These are phyloP conservation scores for Tulasnella sp. DNA, from an alignment of 768 basidiomycete species.

Conservation along the genomic window DNA sequence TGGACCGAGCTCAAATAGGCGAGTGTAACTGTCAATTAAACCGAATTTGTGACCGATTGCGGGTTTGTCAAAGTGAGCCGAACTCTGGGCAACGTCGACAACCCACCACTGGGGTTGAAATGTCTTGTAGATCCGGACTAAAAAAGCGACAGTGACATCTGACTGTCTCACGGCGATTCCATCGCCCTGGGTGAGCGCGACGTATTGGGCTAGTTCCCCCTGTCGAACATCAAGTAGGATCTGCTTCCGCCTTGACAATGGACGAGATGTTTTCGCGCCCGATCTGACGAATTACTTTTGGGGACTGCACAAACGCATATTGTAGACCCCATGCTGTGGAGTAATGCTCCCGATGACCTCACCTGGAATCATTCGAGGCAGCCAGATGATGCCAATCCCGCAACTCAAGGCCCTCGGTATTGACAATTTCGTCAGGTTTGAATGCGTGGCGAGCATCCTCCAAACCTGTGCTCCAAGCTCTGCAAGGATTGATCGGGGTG, in stretches of 20 bases:
- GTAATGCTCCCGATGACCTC: constrained; percentile 54
- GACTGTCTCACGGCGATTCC: constrained; percentile 76
- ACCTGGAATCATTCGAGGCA: constrained; percentile 82
- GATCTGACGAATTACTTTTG: too few relatives aligned
- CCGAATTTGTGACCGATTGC: constrained; percentile 85
- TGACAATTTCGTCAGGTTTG: constrained; percentile 89
- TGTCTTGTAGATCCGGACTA: constrained; percentile 60
- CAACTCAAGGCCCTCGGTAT: constrained; percentile 93
- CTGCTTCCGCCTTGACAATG: constrained; percentile 83
- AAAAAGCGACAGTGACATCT: constrained; percentile 74
- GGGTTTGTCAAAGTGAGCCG: constrained; percentile 83
- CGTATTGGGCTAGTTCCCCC: constrained; percentile 87
- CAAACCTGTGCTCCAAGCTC: constrained; percentile 68
- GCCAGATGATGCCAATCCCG: constrained; percentile 80
- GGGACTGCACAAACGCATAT: too few relatives aligned
- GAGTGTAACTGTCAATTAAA: constrained; percentile 91
- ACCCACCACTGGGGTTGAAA: neutral
- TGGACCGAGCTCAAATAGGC: constrained; percentile 38
- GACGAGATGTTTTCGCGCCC: constrained; percentile 41
- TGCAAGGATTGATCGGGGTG: constrained; percentile 68
- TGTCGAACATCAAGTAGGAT: constrained; percentile 87
- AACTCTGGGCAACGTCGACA: neutral
- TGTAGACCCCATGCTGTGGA: too few relatives aligned
- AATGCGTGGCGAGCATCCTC: constrained; percentile 86
- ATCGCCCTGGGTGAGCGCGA: constrained; percentile 77